A percentile compares a stretch with the other conserved stretches of the same genome.
These are phyloP conservation scores for Pulveroboletus sp. DNA, from an alignment of 768 basidiomycete species.

Conservation along the genomic window DNA sequence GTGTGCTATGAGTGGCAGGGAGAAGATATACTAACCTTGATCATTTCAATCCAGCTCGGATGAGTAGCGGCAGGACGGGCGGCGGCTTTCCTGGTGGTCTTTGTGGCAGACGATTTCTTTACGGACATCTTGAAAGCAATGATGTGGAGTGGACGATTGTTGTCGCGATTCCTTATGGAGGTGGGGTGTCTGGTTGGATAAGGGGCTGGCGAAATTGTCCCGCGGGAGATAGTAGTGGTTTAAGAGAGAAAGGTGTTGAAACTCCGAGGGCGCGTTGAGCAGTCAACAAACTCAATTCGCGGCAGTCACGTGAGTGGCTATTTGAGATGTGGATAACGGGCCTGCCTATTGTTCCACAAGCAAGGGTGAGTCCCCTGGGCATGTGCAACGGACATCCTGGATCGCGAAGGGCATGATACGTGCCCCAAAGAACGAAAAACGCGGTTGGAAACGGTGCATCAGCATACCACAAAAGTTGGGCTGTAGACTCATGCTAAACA, in stretches of 20 bases:
- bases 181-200: slow-evolving; percentile 12
- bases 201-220: slow-evolving; percentile 19
- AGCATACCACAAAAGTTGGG: slow-evolving; percentile 16
- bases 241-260: slow-evolving; percentile 39
- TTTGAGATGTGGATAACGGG: slow-evolving; percentile 30
- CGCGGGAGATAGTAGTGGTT: slow-evolving; percentile 48
- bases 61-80: slow-evolving; percentile 35
- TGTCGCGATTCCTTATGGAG: slow-evolving; percentile 16
- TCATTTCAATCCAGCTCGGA: slow-evolving; percentile 74
- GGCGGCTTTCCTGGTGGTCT: slow-evolving; percentile 35
- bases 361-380: neutral
- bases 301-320: slow-evolving; percentile 35
- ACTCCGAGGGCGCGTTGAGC: slow-evolving; percentile 40
- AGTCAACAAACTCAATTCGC: slow-evolving; percentile 41
- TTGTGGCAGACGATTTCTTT: slow-evolving; percentile 49
- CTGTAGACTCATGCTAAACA: slow-evolving; percentile 15
- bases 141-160: slow-evolving; percentile 8
- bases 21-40: slow-evolving; percentile 53
- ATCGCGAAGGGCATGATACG: slow-evolving; percentile 10
- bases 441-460: neutral
- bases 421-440: slow-evolving; percentile 17
- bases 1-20: slow-evolving; percentile 10
- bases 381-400: slow-evolving; percentile 3
- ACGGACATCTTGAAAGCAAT: slow-evolving; percentile 27
- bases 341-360: slow-evolving; percentile 9